phyloP scores from a whole-genome alignment of 202 grass and related monocot species.

The Brachypodium distachyon region DNA sequence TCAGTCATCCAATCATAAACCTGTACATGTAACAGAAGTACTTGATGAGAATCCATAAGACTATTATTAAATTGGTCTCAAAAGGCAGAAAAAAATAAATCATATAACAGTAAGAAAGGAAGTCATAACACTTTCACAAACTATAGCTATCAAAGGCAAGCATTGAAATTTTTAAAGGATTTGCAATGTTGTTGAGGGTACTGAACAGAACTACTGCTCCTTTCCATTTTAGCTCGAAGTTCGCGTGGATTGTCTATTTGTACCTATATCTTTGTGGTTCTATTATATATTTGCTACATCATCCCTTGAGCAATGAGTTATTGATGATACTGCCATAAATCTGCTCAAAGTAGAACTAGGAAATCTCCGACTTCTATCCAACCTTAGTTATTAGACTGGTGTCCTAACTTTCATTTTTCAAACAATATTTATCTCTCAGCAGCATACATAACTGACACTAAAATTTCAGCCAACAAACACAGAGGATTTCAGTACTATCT shows the following conservation, averaged over 20 bases:
- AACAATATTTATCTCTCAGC: background rate
- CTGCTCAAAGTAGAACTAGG: background rate
- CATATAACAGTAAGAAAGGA: background rate
- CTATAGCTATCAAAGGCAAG: background rate
- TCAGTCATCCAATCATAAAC: slow-evolving; percentile 86
- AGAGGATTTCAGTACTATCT: background rate
- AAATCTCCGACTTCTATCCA: background rate
- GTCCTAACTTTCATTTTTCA: background rate
- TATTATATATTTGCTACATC: background rate
- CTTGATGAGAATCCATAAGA: background rate
- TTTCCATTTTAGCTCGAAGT: background rate
- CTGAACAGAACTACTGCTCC: background rate
- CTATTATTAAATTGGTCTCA: background rate
- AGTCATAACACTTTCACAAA: slow-evolving; percentile 6
- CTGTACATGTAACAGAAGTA: slow-evolving; percentile 22
- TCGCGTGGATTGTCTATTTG: background rate
- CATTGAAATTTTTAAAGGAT: background rate
- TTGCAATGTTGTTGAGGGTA: background rate
- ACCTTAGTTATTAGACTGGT: background rate
- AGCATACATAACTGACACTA: background rate
- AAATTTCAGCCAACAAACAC: background rate
- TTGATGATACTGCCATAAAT: background rate
- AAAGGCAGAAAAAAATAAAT: background rate
- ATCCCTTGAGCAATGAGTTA: background rate
- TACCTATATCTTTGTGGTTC: background rate